These are phyloP conservation scores for Ramichloridium luteum DNA, from an alignment of 2,329 filamentous ascomycete genomes.

Conservation along the genomic window DNA sequence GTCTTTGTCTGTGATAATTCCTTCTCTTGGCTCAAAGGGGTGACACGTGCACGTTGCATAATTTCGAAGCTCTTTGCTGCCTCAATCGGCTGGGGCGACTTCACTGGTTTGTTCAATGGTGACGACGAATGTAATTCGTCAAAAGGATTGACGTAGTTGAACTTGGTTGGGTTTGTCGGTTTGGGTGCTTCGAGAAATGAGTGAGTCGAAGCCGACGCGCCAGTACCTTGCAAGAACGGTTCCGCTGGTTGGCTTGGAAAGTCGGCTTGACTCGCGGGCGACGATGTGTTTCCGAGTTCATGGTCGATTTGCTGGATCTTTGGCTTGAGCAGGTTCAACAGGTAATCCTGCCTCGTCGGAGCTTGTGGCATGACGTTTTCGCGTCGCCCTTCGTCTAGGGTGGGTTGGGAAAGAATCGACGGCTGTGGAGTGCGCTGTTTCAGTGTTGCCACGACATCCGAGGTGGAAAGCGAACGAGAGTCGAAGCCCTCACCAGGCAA, in stretches of 20 bases:
- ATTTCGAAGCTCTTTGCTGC: slow-evolving; percentile 31
- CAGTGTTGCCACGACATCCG: slow-evolving; percentile 47
- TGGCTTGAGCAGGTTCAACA: slow-evolving; percentile 68
- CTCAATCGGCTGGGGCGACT: slow-evolving; percentile 16
- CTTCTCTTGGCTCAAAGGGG: slow-evolving; percentile 22
- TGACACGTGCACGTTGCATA: slow-evolving; percentile 32
- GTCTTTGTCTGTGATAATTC: slow-evolving; percentile 24
- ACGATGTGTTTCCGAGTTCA: too few species aligned
- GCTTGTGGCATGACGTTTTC: slow-evolving; percentile 1
- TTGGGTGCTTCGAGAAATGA: slow-evolving; percentile 28
- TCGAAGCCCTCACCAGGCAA: slow-evolving; percentile 9
- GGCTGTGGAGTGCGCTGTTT: slow-evolving; percentile 33
- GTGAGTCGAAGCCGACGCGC: too few species aligned
- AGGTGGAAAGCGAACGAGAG: slow-evolving; percentile 35
- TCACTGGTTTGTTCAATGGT: slow-evolving; percentile 42
- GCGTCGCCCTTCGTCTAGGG: neutral
- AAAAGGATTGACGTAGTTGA: slow-evolving; percentile 62
- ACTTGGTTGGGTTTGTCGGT: slow-evolving; percentile 36
- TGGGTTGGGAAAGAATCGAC: neutral
- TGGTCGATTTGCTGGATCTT: too few species aligned
- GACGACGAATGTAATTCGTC: slow-evolving; percentile 56
- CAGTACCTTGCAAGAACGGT: too few species aligned
- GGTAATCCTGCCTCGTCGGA: slow-evolving; percentile 66
- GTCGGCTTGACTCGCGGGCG: slow-evolving; percentile 30
- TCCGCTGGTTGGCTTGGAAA: too few species aligned